Conservation (phyloP, 2,329 filamentous ascomycete genomes). For the Diaporthe caulivora region DNA sequence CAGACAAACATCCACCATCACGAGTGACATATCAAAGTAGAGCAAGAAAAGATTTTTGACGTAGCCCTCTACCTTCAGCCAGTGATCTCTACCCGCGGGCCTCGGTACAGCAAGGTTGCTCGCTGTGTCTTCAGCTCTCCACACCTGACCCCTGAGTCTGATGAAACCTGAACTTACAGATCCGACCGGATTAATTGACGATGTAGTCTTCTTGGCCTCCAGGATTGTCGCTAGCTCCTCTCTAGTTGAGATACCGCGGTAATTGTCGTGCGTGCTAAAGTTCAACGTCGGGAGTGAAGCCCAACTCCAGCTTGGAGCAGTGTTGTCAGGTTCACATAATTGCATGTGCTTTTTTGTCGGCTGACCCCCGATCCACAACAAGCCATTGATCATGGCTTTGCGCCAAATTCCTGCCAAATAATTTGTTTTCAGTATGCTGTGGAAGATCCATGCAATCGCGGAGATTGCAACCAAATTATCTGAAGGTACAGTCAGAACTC, state of each 20-base stretch:
- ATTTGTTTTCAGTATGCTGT: accelerated
- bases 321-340: too few species aligned
- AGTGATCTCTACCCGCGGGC: too few species aligned
- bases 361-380: not conserved
- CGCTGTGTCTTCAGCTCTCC: not conserved
- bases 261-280: not conserved
- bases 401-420: not conserved
- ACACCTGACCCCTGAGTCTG: not conserved
- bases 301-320: constrained; percentile 17
- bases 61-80: not conserved
- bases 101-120: not conserved
- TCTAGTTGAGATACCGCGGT: not conserved
- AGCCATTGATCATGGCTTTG: not conserved
- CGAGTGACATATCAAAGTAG: not conserved
- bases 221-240: not conserved
- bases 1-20: not conserved
- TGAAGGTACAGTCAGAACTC: not conserved
- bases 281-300: not conserved
- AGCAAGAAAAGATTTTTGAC: not conserved
- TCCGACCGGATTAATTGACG: not conserved
- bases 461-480: not conserved
- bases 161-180: not conserved
- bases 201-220: not conserved
- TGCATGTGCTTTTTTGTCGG: too few species aligned
- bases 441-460: not conserved